Percentiles rank a stretch among this genome's conserved stretches.
phyloP scores from a whole-genome alignment of 345 rosid species.

The Jatropha curcas region DNA sequence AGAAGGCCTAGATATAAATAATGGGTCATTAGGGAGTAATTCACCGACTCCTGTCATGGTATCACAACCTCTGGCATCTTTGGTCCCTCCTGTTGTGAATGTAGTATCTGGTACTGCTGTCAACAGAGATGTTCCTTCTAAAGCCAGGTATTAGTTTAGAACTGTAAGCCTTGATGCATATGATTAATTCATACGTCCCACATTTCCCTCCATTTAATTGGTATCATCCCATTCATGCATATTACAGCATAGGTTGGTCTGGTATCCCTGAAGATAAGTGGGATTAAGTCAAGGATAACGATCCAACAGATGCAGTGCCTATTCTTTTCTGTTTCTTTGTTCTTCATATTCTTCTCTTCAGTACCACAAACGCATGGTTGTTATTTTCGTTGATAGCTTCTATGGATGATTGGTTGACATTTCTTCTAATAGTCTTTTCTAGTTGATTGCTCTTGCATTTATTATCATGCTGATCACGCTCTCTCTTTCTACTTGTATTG shows the following conservation, averaged over 20 bases:
- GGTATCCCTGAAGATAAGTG: not conserved
- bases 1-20: conserved; percentile 26
- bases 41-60: conserved; percentile 29
- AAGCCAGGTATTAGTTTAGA: conserved; percentile 47
- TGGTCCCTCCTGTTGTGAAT: conserved; percentile 24
- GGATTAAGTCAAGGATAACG: not conserved
- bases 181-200: not conserved
- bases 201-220: not conserved
- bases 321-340: not conserved
- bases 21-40: conserved; percentile 32
- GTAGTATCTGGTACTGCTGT: conserved; percentile 29
- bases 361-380: not conserved
- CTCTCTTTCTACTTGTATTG: not conserved
- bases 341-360: not conserved
- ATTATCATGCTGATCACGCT: not conserved
- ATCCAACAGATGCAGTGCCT: not conserved
- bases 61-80: conserved; percentile 33
- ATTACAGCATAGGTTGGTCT: not conserved
- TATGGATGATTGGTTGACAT: not conserved
- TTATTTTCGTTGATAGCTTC: not conserved
- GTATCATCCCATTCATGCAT: not conserved
- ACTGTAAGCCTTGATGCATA: not conserved
- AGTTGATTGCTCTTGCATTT: not conserved
- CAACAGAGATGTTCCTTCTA: conserved; percentile 35
- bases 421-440: not conserved